Evolutionary conservation across 441 rosid genomes (phyloP).

Genomic region (Omphalea diandra): DNA sequence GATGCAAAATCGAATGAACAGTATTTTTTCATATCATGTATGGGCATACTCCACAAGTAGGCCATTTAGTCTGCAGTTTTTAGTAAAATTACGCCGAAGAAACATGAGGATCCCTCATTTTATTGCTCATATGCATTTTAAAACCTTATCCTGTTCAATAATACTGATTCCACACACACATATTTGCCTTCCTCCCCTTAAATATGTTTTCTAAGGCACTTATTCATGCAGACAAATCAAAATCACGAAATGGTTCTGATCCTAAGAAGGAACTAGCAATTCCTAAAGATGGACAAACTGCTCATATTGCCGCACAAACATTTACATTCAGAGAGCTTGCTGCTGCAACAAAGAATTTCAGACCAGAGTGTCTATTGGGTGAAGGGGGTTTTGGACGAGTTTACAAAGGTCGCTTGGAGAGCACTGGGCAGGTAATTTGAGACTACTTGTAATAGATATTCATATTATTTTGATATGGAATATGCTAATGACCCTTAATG

Average conservation of each 20-base stretch:
- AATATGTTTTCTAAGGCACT: conserved; percentile 5
- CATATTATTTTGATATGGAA: neutral
- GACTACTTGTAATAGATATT: conserved; percentile 11
- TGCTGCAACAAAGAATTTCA: conserved; percentile 79
- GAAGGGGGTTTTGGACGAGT: conserved; percentile 99
- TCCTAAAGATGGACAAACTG: conserved; percentile 72
- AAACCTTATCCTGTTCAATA: neutral
- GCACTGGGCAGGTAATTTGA: conserved; percentile 74
- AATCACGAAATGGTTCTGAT: conserved; percentile 64
- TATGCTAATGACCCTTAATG: neutral
- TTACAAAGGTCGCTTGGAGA: conserved; percentile 93
- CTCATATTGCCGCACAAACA: conserved; percentile 83
- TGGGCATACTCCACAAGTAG: neutral
- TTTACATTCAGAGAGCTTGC: conserved; percentile 93
- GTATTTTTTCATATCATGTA: neutral
- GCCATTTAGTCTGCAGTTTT: neutral
- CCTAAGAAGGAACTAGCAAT: conserved; percentile 60
- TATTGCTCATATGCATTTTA: neutral
- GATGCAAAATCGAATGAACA: neutral
- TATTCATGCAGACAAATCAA: conserved; percentile 64
- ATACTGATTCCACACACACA: neutral
- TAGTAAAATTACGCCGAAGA: neutral
- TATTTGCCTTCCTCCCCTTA: neutral
- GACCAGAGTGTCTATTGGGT: conserved; percentile 78
- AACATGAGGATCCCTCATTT: neutral